Evolutionary conservation across 495 filamentous ascomycete species (phyloP), one percentile per base, ranked within the genome.

Genomic region (Aspergillus cristatus): DNA sequence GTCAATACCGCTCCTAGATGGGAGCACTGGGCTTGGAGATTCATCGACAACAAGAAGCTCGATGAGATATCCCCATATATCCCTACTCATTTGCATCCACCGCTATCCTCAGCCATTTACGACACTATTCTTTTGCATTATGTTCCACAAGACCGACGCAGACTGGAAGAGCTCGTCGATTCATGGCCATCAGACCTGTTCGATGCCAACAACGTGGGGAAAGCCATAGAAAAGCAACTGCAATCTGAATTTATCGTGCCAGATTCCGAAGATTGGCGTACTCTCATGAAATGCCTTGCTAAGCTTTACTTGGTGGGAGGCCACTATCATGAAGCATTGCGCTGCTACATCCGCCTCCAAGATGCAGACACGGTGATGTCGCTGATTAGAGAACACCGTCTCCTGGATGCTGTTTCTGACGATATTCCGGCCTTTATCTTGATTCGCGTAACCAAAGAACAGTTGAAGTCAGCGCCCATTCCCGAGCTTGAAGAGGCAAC

Each of bases 1-100:
- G 62, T 96, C 0, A 72, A 77, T 26, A 83, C 76, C n/a, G 72
- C 86, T 3, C 60, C 78, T 32, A 70, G 82, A 45, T 97, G 93
- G 93, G 89, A 98, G 56, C 81, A 90, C 44, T 96, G 88, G 88
- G 81, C 90, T 7, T 88, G 81, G 78, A 76, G 71, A 0, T 98
- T 98, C 52, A 85, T 89, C 18, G 79, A 82, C 32, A 82, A 85
- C 5, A 67, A 81, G 41, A 87, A 81, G 49, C 80, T 88, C 43
- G 83, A 94, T 50, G 90, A 97, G 40, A 93, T 98, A 24, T 82
- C 84, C 5, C 71, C 80, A 16, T 79, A 81, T 46, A 84, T 98
- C 14, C 91, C 91, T 0, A 76, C 74, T 1, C 75, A 76, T 18
- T 65, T 90, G 35, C 75, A 73, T n/a, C 86, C 87, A 6, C 78